These are phyloP conservation scores for Candida odintsovae DNA, from an alignment of 805 yeast genomes.

Conservation along the genomic window DNA sequence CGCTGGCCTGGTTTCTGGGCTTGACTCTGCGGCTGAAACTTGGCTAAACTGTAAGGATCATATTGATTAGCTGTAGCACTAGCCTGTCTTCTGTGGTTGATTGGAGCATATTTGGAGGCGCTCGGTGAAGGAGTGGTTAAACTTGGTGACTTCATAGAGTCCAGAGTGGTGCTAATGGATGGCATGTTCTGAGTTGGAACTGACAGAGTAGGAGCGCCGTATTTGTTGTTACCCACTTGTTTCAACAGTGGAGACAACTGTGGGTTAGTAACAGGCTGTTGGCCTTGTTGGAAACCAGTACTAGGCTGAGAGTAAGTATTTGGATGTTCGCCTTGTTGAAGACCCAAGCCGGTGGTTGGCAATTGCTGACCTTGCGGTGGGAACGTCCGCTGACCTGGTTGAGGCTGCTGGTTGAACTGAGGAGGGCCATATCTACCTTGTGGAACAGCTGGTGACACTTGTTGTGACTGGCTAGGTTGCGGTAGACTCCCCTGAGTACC, in stretches of 20 bases:
- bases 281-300: neutral
- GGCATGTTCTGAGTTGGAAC: neutral
- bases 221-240: slow-evolving; percentile 2
- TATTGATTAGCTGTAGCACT: slow-evolving; percentile 24
- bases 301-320: slow-evolving; percentile 2
- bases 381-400: neutral
- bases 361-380: neutral
- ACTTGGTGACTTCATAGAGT: slow-evolving; percentile 10
- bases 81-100: slow-evolving; percentile 24
- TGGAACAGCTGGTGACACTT: neutral
- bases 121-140: slow-evolving; percentile 12
- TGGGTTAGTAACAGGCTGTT: slow-evolving; percentile 2
- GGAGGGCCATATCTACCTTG: neutral
- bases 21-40: slow-evolving; percentile 6
- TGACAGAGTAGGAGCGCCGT: neutral
- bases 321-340: slow-evolving; percentile 1
- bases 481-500: neutral
- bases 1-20: neutral
- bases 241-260: slow-evolving; percentile 6
- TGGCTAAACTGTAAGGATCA: slow-evolving; percentile 22
- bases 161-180: neutral
- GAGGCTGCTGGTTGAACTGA: neutral
- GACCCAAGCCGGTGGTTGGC: neutral
- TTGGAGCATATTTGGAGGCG: slow-evolving; percentile 36
- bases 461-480: neutral